Evolutionary conservation across 306 rosid genomes (phyloP), one percentile per base, ranked within the genome.

Genomic region (Vigna nakashimae): DNA sequence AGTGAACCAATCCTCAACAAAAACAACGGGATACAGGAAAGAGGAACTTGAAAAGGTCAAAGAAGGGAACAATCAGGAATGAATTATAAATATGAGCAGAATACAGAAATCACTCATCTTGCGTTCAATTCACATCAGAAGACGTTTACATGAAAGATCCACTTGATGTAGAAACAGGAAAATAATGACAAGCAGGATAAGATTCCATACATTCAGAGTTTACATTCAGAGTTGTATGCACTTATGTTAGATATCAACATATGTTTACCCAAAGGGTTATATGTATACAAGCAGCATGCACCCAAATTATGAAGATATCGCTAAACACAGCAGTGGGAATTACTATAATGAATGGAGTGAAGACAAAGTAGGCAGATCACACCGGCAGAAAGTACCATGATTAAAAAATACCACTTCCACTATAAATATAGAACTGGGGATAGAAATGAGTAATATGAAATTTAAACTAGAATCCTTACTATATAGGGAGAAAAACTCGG

Each of bases 261-360:
- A 30, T 79, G 42, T 75, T 69, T 24, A 76, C 42, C 66, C 60
- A 83, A 69, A 46, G 48, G 48, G 32, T 15, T 43, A 76, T n/a
- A 43, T 20, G 3, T 7, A 15, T 24, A 79, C 53, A n/a, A 17
- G 73, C 55, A 63, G 9, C 45, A 22, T 52, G 26, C 3, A 45
- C 64, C n/a, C 4, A 62, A 76, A 32, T 52, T 11, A 62, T 16
- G 52, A 40, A 63, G 15, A 24, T 40, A 68, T 50, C 9, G 12
- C 17, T 22, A 24, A 17, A 51, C 16, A 38, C 4, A 17, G 48
- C 30, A 52, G 17, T 7, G 51, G 69, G 12, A 34, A 52, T 22
- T 40, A 40, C 65, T 17, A 9, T 20, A 8, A 46, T 6, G 34
- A 32, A 14, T 59, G 45, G 49, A 71, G 43, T 28, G 45, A 48